A percentile compares a stretch with the other conserved stretches of the same genome.
These are phyloP conservation scores for Metschnikowia peoriensis DNA, from an alignment of 805 yeast species.

Conservation along the genomic window DNA sequence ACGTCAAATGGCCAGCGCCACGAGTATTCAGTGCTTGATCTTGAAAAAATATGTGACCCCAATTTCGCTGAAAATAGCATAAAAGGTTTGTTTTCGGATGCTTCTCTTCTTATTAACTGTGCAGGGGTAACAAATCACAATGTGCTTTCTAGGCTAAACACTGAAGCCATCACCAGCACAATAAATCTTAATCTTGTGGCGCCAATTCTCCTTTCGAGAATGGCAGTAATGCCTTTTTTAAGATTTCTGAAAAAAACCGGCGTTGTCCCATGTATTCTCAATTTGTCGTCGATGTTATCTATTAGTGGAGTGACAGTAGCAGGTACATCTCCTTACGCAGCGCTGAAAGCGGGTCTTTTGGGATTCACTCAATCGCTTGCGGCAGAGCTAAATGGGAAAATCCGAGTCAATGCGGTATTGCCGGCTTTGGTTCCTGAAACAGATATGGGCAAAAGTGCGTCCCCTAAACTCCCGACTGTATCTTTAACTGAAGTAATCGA, in stretches of 20 bases:
- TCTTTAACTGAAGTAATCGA: conserved; percentile 29
- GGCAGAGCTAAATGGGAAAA: conserved; percentile 51
- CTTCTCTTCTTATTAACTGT: conserved; percentile 56
- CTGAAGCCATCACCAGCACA: conserved; percentile 42
- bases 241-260: conserved; percentile 23
- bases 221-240: conserved; percentile 52
- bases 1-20: conserved; percentile 25
- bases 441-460: conserved; percentile 50
- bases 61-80: conserved; percentile 6
- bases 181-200: conserved; percentile 57
- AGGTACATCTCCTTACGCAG: conserved; percentile 67
- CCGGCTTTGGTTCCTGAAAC: conserved; percentile 72
- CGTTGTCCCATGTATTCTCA: conserved; percentile 45
- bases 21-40: conserved; percentile 32
- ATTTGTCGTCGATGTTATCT: conserved; percentile 66
- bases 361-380: conserved; percentile 63
- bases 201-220: conserved; percentile 58
- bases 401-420: conserved; percentile 62
- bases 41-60: conserved; percentile 15
- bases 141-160: conserved; percentile 45
- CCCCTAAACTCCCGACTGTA: conserved; percentile 23
- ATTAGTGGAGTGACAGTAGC: conserved; percentile 31
- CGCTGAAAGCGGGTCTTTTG: conserved; percentile 67
- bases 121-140: conserved; percentile 64
- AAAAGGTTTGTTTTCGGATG: conserved; percentile 26